Evolutionary conservation across 768 basidiomycete species (phyloP).

Genomic region (Amanita fuliginea): DNA sequence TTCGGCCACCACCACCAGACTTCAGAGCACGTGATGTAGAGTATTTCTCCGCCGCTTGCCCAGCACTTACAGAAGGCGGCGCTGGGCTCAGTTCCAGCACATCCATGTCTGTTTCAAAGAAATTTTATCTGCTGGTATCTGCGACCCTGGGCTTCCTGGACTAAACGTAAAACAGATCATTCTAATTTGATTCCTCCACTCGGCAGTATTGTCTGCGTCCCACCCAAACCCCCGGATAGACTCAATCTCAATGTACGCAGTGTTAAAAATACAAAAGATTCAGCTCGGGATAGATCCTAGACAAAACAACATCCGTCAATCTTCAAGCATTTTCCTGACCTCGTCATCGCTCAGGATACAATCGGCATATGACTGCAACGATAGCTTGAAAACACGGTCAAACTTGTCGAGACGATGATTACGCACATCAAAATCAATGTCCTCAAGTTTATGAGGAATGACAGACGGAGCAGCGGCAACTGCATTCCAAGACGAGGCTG

Average conservation of each 20-base stretch:
- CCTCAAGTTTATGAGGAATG: neutral
- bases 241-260: too few species aligned
- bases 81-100: neutral
- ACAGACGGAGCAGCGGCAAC: neutral
- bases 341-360: conserved; percentile 27
- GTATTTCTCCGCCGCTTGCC: neutral
- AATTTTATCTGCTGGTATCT: neutral
- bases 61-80: neutral
- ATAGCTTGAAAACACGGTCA: neutral
- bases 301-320: conserved; percentile 8
- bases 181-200: too few species aligned
- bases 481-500: neutral
- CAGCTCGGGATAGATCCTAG: too few species aligned
- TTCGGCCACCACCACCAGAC: too few species aligned
- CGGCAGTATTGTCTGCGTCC: too few species aligned
- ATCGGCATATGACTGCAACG: conserved; percentile 20
- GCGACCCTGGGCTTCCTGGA: neutral
- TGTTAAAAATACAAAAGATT: neutral
- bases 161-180: too few species aligned
- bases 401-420: neutral
- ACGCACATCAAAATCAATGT: neutral
- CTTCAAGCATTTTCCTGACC: conserved; percentile 18
- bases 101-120: neutral
- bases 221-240: too few species aligned
- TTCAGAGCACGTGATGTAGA: conserved; percentile 1